Evolutionary conservation across 2,329 filamentous ascomycete species (phyloP).

Genomic region (Arthrobotrys conoides): DNA sequence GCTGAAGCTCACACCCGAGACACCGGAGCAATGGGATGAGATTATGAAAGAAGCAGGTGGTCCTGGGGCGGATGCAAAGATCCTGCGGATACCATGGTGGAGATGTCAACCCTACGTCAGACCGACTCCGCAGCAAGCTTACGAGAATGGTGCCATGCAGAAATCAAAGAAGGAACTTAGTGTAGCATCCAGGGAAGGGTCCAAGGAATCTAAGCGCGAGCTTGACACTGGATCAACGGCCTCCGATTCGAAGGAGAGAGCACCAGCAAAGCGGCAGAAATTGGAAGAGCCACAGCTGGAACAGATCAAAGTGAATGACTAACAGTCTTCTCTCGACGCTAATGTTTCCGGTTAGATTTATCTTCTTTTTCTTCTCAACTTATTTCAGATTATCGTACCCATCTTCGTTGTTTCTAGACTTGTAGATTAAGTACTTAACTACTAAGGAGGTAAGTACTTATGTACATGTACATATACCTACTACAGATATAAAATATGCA

Average conservation of each 20-base stretch:
- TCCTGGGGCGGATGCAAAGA: constrained; percentile 55
- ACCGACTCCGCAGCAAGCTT: constrained; percentile 60
- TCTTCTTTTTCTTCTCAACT: neutral
- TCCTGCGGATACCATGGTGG: constrained; percentile 63
- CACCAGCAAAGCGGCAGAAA: constrained; percentile 64
- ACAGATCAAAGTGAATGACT: constrained; percentile 20
- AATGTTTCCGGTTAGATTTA: constrained; percentile 8
- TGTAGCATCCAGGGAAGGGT: constrained; percentile 63
- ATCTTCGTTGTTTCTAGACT: constrained; percentile 10
- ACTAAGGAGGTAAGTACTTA: neutral
- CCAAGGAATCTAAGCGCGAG: constrained; percentile 70
- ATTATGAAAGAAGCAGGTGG: constrained; percentile 62
- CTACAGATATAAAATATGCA: constrained; percentile 7
- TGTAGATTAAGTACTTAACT: neutral
- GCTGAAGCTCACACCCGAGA: constrained; percentile 71
- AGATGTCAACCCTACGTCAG: constrained; percentile 63
- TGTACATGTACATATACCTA: too few species aligned
- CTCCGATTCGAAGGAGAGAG: constrained; percentile 63
- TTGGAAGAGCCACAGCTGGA: constrained; percentile 31
- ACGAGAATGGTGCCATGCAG: constrained; percentile 71
- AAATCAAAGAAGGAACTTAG: constrained; percentile 77
- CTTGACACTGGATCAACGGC: constrained; percentile 66
- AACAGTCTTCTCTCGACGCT: constrained; percentile 22
- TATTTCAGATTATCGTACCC: neutral
- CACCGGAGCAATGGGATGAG: constrained; percentile 68